Evolutionary conservation across 768 basidiomycete species (phyloP), one percentile per base, ranked within the genome.

Genomic region (Rhizopogon vesiculosus): DNA sequence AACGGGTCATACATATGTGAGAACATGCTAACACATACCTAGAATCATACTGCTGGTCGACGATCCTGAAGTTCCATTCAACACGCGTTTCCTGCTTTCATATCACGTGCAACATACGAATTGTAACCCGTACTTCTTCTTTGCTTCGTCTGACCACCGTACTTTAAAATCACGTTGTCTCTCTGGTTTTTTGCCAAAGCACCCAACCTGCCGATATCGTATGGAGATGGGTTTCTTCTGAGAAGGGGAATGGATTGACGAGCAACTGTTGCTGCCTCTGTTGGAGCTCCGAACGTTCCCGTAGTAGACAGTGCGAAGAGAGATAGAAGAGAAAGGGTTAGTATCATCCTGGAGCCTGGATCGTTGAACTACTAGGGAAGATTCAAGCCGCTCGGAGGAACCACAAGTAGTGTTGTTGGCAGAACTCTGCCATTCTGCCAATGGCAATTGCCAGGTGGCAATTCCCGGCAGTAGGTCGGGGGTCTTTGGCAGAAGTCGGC

Each of bases 21-120:
- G 8, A 57, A 51, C 2, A 45, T 16, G 28, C 7, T 13, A 40
- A 28, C 28, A 62, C 76, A 49, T 62, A 84, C 85, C 79, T 82
- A 12, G 86, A 84, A 68, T 91, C 89, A 13, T 73, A 67, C 40
- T 77, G 76, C 68, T 90, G 86, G 62, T 88, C 83, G 16, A 79
- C 76, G 16, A 89, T 67, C 49, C 87, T 90, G 59, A 19, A 35
- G 39, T 41, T n/a, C 10, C 28, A 5, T 10, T 38, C 13, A 7
- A 39, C 64, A 22, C 39, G 46, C 2, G 42, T 33, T 29, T n/a
- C 40, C 15, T 10, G 13, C 16, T 19, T 29, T 41, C 18, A 53
- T 51, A 31, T 28, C 18, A 42, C 19, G n/a, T 38, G 25, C 42
- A 18, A 69, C 79, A 16, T 56, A 84, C 83, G 77, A 60, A 62